These are phyloP conservation scores for Yarrowia sp. DNA, from an alignment of 805 yeast species.

Conservation along the genomic window DNA sequence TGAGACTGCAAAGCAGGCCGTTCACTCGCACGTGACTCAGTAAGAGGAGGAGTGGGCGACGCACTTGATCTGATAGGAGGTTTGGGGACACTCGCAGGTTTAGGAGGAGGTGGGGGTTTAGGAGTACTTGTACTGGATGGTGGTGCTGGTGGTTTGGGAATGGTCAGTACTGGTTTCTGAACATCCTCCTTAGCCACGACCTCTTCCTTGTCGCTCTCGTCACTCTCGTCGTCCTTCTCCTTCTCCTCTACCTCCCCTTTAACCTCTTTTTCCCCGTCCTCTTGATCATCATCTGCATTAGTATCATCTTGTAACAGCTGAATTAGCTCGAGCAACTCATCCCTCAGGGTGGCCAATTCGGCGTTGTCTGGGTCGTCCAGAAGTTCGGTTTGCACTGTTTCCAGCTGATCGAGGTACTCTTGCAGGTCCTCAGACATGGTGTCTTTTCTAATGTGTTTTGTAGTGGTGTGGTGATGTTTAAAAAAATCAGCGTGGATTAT, in stretches of 20 bases:
- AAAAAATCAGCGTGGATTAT: constrained; percentile 24
- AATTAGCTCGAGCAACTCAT: constrained; percentile 37
- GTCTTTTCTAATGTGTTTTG: not conserved
- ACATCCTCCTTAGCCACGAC: not conserved
- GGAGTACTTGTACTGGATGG: not conserved
- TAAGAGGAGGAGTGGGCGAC: constrained; percentile 2
- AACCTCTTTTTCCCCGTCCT: not conserved
- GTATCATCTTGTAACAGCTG: constrained; percentile 38
- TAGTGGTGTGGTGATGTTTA: not conserved
- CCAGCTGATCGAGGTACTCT: constrained; percentile 37
- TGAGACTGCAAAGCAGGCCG: constrained; percentile 24
- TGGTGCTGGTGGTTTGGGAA: not conserved
- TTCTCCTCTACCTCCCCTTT: not conserved
- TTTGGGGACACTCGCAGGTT: not conserved
- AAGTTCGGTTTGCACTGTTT: constrained; percentile 30
- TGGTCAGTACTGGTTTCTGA: not conserved
- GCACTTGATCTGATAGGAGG: not conserved
- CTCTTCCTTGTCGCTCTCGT: not conserved
- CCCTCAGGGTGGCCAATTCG: constrained; percentile 27
- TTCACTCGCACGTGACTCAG: not conserved
- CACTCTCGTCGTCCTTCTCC: not conserved
- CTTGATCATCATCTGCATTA: constrained; percentile 19
- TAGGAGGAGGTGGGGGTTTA: not conserved
- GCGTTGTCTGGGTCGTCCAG: constrained; percentile 33
- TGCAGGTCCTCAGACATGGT: constrained; percentile 33